These are phyloP conservation scores for Sanghuangporus baumii DNA, from an alignment of 1,284 basidiomycete species.

Conservation along the genomic window DNA sequence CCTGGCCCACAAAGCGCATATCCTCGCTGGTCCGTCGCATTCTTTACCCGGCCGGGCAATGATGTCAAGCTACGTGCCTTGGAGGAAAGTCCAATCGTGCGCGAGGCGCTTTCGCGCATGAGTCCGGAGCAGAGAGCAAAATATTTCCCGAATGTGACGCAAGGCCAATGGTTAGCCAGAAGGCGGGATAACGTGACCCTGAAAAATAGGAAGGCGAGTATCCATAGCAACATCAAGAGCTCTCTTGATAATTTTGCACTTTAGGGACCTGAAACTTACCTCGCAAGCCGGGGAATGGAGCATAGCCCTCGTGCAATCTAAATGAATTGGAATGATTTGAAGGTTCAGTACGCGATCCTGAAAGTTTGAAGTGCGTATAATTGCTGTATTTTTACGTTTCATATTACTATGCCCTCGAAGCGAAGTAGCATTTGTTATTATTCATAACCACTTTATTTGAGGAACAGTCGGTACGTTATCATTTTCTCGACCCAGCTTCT, in stretches of 20 bases:
- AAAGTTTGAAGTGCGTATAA: too few species aligned
- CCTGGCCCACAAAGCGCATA: conserved; percentile 39
- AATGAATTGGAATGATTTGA: neutral
- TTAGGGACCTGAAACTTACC: conserved; percentile 32
- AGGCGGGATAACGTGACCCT: conserved; percentile 41
- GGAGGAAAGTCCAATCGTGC: conserved; percentile 37
- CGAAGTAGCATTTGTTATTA: too few species aligned
- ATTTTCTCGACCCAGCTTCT: too few species aligned
- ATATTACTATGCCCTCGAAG: too few species aligned
- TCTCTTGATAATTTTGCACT: neutral
- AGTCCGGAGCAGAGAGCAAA: neutral
- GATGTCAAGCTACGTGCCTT: conserved; percentile 41
- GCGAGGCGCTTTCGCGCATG: conserved; percentile 1
- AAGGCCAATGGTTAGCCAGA: conserved; percentile 43
- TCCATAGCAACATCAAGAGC: neutral
- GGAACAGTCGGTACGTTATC: too few species aligned
- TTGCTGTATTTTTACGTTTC: too few species aligned
- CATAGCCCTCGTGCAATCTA: conserved; percentile 24
- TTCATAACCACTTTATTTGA: too few species aligned
- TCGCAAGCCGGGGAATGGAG: conserved; percentile 31
- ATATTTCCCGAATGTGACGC: conserved; percentile 28
- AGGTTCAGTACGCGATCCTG: neutral
- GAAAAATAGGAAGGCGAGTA: conserved; percentile 35
- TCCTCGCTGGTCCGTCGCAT: conserved; percentile 56
- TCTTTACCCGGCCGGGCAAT: conserved; percentile 57